These are phyloP conservation scores for Clavispora phyllophila DNA, from an alignment of 805 yeast genomes.

Conservation along the genomic window DNA sequence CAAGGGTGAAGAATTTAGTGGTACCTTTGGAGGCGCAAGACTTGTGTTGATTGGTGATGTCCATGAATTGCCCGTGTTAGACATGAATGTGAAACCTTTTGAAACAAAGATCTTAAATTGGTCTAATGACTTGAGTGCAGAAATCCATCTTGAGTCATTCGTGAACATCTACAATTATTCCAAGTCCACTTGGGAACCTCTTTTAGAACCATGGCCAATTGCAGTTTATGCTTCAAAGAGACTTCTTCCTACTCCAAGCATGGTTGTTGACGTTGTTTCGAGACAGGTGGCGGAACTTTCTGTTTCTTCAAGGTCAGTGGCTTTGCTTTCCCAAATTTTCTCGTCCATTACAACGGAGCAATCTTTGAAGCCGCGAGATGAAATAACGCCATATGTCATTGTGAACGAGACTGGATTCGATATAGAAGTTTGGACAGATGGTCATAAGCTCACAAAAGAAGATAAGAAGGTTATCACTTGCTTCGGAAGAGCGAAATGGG, in stretches of 20 bases:
- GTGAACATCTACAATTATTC: conserved; percentile 83
- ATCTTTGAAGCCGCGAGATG: conserved; percentile 62
- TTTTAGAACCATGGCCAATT: conserved; percentile 83
- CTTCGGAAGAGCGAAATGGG: conserved; percentile 65
- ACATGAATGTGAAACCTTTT: conserved; percentile 69
- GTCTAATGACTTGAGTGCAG: conserved; percentile 78
- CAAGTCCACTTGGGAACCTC: conserved; percentile 91
- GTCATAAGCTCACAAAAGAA: conserved; percentile 33
- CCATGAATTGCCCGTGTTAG: conserved; percentile 84
- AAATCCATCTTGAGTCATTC: conserved; percentile 56
- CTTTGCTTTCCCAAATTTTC: conserved; percentile 66
- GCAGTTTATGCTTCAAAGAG: conserved; percentile 61
- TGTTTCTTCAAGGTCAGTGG: conserved; percentile 75
- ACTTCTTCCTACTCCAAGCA: conserved; percentile 39
- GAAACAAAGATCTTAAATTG: conserved; percentile 67
- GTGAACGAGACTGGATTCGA: conserved; percentile 81
- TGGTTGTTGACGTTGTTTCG: conserved; percentile 67
- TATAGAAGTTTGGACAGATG: conserved; percentile 69
- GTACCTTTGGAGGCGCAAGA: conserved; percentile 69
- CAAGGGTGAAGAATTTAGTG: conserved; percentile 63
- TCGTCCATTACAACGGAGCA: conserved; percentile 50
- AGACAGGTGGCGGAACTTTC: conserved; percentile 74
- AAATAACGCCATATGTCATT: conserved; percentile 76
- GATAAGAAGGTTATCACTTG: conserved; percentile 36
- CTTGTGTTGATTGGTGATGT: conserved; percentile 84